Evolutionary conservation across 164 flowering plant genomes (phyloP).

Genomic region (Vitis cinerea): DNA sequence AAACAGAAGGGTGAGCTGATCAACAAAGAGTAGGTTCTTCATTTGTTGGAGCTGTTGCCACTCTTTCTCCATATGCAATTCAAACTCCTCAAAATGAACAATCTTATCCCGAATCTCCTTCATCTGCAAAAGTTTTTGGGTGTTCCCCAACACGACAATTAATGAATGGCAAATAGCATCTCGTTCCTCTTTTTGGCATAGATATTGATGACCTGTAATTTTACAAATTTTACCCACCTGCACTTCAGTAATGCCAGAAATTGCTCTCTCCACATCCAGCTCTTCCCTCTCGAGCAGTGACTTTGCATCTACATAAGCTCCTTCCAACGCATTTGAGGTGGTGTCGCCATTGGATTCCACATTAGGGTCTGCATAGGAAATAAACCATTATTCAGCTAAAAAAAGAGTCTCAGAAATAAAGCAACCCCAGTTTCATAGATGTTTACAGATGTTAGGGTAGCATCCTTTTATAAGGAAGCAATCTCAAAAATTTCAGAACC

Average conservation of each 20-base stretch:
- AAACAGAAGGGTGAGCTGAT: constrained; percentile 61
- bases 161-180: no score
- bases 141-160: background rate
- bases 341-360: constrained; percentile 33
- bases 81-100: constrained; percentile 58
- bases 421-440: background rate
- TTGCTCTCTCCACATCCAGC: constrained; percentile 55
- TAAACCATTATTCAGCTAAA: background rate
- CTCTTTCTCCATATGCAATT: constrained; percentile 72
- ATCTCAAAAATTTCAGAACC: background rate
- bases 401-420: background rate
- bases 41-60: constrained; percentile 56
- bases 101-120: constrained; percentile 67
- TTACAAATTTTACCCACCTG: constrained; percentile 46
- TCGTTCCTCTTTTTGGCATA: no score
- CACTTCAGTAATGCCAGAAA: constrained; percentile 52
- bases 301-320: constrained; percentile 42
- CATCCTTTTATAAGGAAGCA: background rate
- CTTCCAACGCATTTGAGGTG: constrained; percentile 21
- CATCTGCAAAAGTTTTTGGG: constrained; percentile 40
- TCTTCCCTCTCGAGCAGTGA: constrained; percentile 58
- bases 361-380: constrained; percentile 34
- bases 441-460: background rate
- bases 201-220: background rate
- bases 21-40: constrained; percentile 57